Evolutionary conservation across 768 basidiomycete species (phyloP), one percentile per base, ranked within the genome.

Genomic region (Hirschioporus abietinus): DNA sequence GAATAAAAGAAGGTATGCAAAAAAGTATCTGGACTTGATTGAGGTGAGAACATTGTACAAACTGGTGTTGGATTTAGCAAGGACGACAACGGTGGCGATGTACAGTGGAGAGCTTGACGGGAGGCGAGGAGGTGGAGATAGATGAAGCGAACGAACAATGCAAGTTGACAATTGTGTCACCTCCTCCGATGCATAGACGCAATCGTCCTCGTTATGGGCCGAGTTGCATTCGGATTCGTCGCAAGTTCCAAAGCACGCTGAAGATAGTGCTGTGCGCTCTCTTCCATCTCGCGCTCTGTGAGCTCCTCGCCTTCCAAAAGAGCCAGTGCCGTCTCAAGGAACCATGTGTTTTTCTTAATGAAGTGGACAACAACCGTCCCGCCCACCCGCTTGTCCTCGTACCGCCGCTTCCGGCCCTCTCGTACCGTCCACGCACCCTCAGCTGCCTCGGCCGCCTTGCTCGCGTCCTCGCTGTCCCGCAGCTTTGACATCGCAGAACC

Each of bases 301-400:
- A 84, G 78, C 67, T 93, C 89, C 34, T 88, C 86, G n/a, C 88
- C 86, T 64, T 91, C 93, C 30, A 98, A 80, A 26, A 99, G 80
- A 20, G 94, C 95, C 12, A 95, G 78, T 12, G 94, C 93, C 6
- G 96, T 93, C 79, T 99, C 96, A 70, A 95, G 76, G 78, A 92
- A 98, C 96, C 96, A 99, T 79, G 92, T 91, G 70, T 93, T 88
- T 76, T 93, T 91, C 87, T 98, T 99, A 82, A 99, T 90, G 75
- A 93, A 98, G 78, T 99, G 96, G 64, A 99, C 95, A 24, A 95
- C 92, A 60, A 96, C 84, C 1, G 96, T 99, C 6, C 96, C 97
- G 3, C 96, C 96, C 9, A 94, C 86, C 24, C 91, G 88, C 67
- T 84, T 79, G 60, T 82, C 82, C 69, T 87, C 83, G 72, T 92